Conservation (phyloP, 2,329 filamentous ascomycete species). For the Colletotrichum truncatum region DNA sequence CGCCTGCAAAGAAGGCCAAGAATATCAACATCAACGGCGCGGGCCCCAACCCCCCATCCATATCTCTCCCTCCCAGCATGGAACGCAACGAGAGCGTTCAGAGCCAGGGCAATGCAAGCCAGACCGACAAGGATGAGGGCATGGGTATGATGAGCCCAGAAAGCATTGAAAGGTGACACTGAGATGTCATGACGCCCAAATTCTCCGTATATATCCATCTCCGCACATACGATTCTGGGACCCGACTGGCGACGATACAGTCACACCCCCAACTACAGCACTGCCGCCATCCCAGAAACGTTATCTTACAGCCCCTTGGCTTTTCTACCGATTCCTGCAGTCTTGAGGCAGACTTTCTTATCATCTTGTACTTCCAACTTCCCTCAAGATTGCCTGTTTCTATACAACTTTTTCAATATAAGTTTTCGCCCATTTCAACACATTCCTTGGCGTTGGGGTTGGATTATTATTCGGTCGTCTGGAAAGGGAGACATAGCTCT, state of each 20-base stretch:
- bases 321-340: not conserved
- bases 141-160: conserved; percentile 88
- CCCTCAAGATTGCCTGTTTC: not conserved
- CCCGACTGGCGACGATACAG: not conserved
- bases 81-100: conserved; percentile 67
- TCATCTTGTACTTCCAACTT: not conserved
- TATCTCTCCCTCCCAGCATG: conserved; percentile 58
- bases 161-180: conserved; percentile 64
- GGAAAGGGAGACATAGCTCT: conserved; percentile 14
- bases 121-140: conserved; percentile 73
- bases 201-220: conserved; percentile 15
- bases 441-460: conserved; percentile 28
- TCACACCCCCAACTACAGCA: not conserved
- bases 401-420: conserved; percentile 21
- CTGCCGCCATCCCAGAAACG: not conserved
- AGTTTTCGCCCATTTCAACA: conserved; percentile 2
- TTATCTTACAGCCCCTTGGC: not conserved
- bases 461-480: conserved; percentile 21
- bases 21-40: conserved; percentile 46
- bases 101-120: conserved; percentile 66
- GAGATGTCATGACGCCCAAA: not conserved
- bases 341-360: not conserved
- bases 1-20: conserved; percentile 64
- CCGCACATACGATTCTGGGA: not conserved
- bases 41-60: conserved; percentile 48